Base-by-base conservation (phyloP, 306 rosid genomes). In the Cicer pinnatifidum region DNA sequence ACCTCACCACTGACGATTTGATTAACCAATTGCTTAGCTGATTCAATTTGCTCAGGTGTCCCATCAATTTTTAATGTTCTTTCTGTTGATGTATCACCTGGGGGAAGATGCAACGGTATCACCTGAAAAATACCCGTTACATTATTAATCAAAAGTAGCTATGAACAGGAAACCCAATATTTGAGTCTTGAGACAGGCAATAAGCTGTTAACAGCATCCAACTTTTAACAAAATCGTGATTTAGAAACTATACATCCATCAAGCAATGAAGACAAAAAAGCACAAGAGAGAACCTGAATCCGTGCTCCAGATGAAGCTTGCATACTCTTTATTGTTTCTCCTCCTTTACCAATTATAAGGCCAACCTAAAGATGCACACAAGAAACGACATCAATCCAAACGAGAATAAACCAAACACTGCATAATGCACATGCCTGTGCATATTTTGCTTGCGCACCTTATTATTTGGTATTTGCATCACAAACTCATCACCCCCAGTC, bases 51-150 rank as follows among this genome's bases (percentile, higher is more conserved):
- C 9, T 91, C 97, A 10, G 85, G 80, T 4, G 94, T 74, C 57
- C 98, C 98, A 35, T 91, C 96, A 78, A 93, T 83, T 80, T 93
- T 96, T 70, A 93, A 71, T 10, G 98, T 93, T 85, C 97, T 86
- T 79, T 93, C 97, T 0, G 75, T 61, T 6, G 98, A 93, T 46
- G 88, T 72, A 75, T 93, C 98, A 50, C 98, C 98, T 19, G 97
- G 98, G 58, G 98, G 98, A 46, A 88, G 91, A 86, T 93, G 98
- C 83, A 93, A 73, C 28, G 98, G 98, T 78, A 93, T 91, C 85
- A 93, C 96, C 98, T 93, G 66, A 35, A 75, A 13, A 65, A 74
- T 0, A 3, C 35, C 35, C 35, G 0, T 28, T 6, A 19, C 54
- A 54, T 54, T 0, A 65, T 54, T 16, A 44, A 46, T 7, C 51